phyloP scores from a whole-genome alignment of 2,329 filamentous ascomycete species.

The Penicillium sp. region DNA sequence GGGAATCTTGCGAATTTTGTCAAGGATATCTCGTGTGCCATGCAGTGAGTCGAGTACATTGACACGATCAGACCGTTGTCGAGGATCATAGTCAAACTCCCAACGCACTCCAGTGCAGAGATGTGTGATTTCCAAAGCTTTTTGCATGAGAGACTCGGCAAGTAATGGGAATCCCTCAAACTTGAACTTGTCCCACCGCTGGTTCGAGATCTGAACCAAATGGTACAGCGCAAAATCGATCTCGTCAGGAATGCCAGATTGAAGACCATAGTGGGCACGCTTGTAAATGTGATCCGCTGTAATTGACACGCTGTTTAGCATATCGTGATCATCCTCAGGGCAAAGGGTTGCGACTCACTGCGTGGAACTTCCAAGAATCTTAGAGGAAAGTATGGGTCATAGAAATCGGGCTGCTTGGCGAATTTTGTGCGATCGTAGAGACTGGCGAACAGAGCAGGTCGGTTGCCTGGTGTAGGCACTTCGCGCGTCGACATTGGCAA shows the following conservation, averaged over 20 bases:
- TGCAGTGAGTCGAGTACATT: conserved; percentile 68
- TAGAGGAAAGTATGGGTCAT: conserved; percentile 47
- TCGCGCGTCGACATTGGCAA: conserved; percentile 50
- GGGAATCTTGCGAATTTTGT: conserved; percentile 70
- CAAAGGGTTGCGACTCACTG: conserved; percentile 35
- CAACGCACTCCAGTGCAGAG: conserved; percentile 84
- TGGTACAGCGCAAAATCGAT: conserved; percentile 94
- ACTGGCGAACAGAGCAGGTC: conserved; percentile 45
- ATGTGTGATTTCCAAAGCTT: conserved; percentile 76
- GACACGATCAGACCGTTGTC: conserved; percentile 57
- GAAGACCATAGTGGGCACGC: conserved; percentile 81
- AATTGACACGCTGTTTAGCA: conserved; percentile 17
- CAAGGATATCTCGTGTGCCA: conserved; percentile 74
- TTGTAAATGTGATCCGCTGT: conserved; percentile 75
- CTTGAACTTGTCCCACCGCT: conserved; percentile 92
- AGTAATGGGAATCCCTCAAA: conserved; percentile 91
- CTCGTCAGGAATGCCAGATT: conserved; percentile 78
- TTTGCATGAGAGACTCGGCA: conserved; percentile 85
- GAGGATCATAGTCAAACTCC: conserved; percentile 72
- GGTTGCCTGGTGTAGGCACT: conserved; percentile 52
- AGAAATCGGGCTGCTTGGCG: conserved; percentile 45
- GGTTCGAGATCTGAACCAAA: conserved; percentile 91
- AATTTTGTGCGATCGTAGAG: conserved; percentile 37
- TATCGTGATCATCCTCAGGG: background rate
- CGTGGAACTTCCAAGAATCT: conserved; percentile 45